Evolutionary conservation across 495 filamentous ascomycete species (phyloP), one percentile per base, ranked within the genome.

Genomic region (Aeminium ludgeri): DNA sequence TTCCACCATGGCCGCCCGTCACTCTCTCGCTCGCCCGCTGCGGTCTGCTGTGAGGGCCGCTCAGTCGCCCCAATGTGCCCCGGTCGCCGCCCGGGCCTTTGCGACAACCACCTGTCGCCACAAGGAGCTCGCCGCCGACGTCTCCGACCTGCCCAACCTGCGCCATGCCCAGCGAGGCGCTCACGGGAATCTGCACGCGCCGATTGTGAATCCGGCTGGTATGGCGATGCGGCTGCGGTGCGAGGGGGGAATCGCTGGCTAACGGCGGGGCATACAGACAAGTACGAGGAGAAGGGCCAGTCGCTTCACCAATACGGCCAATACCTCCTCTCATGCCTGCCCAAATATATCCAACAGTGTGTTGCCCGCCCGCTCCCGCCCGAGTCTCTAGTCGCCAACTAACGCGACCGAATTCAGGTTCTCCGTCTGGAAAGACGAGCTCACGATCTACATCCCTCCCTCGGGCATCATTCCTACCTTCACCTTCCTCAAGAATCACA

Each of bases 361-460:
- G 38, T 39, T 3, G 8, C 23, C 23, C 23, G 3, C 23, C 3
- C 3, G 23, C 23, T 4, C 23, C 23, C 8, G 23, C 23, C 6
- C 32, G 8, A 25, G 4, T 3, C 23, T 25, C 23, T 25, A 8
- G 4, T 25, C 3, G 23, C 23, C 23, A 8, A 13, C 30, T 41
- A 36, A 13, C 3, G 8, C 28, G 18, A 18, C 29, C 37, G 16
- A 49, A 11, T 13, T 7, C 34, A 62, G 59, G 39, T 95, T 95
- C 70, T 85, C 83, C 30, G 87, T 97, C 23, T 96, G 87, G 91
- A 99, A 99, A 68, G 89, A 99, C 58, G 91, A 99, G 58, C 72
- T 99, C 45, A 81, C 78, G 44, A 82, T 99, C 59, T 89, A 86
- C 62, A 87, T 94, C 54, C 64, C 84, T 30, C 89, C 89, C 5